A percentile compares a stretch with the other conserved stretches of the same genome.
phyloP scores from a whole-genome alignment of 495 filamentous ascomycete species.

The Penicillium verhagenii region DNA sequence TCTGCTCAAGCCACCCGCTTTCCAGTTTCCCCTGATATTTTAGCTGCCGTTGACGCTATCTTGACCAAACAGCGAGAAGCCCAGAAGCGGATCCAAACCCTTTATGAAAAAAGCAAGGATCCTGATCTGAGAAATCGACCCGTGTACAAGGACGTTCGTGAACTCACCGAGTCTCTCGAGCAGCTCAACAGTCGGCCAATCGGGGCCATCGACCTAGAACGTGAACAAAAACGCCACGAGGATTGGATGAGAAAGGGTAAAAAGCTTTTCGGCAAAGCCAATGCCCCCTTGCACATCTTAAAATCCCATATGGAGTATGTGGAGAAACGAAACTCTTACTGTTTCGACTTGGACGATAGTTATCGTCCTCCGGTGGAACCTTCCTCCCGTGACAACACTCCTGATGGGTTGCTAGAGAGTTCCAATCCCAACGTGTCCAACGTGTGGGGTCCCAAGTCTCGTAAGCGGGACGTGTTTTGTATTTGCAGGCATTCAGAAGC shows the following conservation, averaged over 20 bases:
- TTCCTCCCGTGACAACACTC: conserved; percentile 79
- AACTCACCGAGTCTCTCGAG: conserved; percentile 81
- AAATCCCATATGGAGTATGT: conserved; percentile 94
- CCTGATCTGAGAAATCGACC: conserved; percentile 76
- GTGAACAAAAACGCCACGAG: conserved; percentile 92
- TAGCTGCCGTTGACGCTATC: conserved; percentile 84
- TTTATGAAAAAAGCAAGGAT: conserved; percentile 75
- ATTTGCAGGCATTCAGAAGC: conserved; percentile 92
- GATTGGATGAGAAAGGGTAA: conserved; percentile 99
- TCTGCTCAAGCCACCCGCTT: conserved; percentile 72
- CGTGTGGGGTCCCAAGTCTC: conserved; percentile 50
- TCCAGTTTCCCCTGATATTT: conserved; percentile 78
- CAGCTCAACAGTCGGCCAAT: conserved; percentile 88
- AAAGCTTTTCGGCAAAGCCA: conserved; percentile 97
- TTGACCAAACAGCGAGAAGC: conserved; percentile 95
- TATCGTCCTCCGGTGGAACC: conserved; percentile 91
- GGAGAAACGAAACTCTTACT: conserved; percentile 79
- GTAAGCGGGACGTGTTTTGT: conserved; percentile 84
- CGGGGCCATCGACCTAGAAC: conserved; percentile 90
- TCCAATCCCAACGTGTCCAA: conserved; percentile 40
- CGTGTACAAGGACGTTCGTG: conserved; percentile 84
- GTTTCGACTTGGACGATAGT: conserved; percentile 89
- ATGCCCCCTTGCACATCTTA: conserved; percentile 93
- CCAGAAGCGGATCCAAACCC: conserved; percentile 75
- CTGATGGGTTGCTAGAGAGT: conserved; percentile 60